Percentiles rank a stretch among this genome's conserved stretches.
Evolutionary conservation across 805 yeast species (phyloP).

Genomic region (Gaillardinia entomophila): DNA sequence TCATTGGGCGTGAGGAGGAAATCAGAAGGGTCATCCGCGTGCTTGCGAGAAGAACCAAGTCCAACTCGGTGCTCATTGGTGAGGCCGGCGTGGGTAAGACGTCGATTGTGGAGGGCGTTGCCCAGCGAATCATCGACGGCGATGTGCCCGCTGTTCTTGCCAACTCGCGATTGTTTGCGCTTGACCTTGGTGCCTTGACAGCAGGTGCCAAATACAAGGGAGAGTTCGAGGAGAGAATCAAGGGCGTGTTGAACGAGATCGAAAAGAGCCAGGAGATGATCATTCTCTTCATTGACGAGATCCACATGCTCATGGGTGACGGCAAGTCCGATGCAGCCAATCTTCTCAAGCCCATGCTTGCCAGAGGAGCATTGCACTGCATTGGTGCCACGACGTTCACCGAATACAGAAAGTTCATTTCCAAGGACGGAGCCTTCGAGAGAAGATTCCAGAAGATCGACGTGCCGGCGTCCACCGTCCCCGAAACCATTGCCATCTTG

Average conservation of each 20-base stretch:
- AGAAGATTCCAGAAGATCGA: slow-evolving; percentile 97
- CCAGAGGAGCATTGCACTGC: slow-evolving; percentile 94
- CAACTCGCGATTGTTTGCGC: slow-evolving; percentile 73
- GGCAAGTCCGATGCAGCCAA: slow-evolving; percentile 98
- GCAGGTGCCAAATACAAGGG: slow-evolving; percentile 99
- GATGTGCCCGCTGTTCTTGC: slow-evolving; percentile 90
- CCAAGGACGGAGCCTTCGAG: slow-evolving; percentile 98
- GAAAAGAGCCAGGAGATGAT: slow-evolving; percentile 83
- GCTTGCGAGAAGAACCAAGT: slow-evolving; percentile 93
- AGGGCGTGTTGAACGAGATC: slow-evolving; percentile 92
- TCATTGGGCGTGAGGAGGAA: slow-evolving; percentile 98
- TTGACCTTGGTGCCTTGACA: slow-evolving; percentile 92
- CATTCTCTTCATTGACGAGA: slow-evolving; percentile 91
- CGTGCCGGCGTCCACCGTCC: slow-evolving; percentile 87
- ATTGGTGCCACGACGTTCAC: slow-evolving; percentile 97
- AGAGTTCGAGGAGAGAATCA: slow-evolving; percentile 96
- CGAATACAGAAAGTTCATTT: slow-evolving; percentile 87
- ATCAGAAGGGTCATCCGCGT: slow-evolving; percentile 93
- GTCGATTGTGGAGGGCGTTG: slow-evolving; percentile 96
- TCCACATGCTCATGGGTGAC: slow-evolving; percentile 99
- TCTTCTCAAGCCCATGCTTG: slow-evolving; percentile 92
- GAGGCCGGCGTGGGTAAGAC: slow-evolving; percentile 99
- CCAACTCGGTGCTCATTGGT: slow-evolving; percentile 95
- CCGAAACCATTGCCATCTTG: slow-evolving; percentile 91
- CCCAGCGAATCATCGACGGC: slow-evolving; percentile 91